A percentile compares a stretch with the other conserved stretches of the same genome.
phyloP scores from a whole-genome alignment of 129 eudicot species.

The Apium graveolens region DNA sequence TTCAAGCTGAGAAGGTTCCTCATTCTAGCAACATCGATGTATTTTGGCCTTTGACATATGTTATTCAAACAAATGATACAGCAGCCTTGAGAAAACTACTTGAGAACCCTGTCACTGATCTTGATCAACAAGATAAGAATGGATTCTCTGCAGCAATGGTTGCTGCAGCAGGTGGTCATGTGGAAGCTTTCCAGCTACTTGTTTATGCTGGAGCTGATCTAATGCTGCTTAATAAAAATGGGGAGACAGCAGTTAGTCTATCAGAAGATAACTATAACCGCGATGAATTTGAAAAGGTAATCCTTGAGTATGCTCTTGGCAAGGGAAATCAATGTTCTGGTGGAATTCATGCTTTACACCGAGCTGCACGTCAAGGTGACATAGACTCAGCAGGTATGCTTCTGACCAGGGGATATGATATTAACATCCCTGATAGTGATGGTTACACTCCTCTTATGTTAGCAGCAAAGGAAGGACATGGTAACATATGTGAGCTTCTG shows the following conservation, averaged over 20 bases:
- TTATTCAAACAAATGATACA: conserved; percentile 54
- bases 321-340: conserved; percentile 48
- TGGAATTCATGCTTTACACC: conserved; percentile 75
- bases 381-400: conserved; percentile 50
- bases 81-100: conserved; percentile 47
- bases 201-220: conserved; percentile 83
- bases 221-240: conserved; percentile 44
- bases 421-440: conserved; percentile 65
- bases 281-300: conserved; percentile 67
- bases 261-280: conserved; percentile 39
- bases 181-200: conserved; percentile 65
- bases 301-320: conserved; percentile 71
- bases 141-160: conserved; percentile 84
- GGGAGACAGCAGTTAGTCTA: conserved; percentile 58
- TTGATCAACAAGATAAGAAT: conserved; percentile 55
- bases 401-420: conserved; percentile 57
- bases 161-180: conserved; percentile 71
- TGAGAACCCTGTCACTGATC: conserved; percentile 30
- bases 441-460: conserved; percentile 87
- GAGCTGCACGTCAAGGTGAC: conserved; percentile 83
- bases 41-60: conserved; percentile 61
- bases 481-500: conserved; percentile 45
- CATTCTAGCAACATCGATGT: conserved; percentile 38
- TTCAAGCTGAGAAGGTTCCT: conserved; percentile 45
- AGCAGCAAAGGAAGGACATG: conserved; percentile 81